Percentiles rank a stretch among this genome's conserved stretches.
These are phyloP conservation scores for Solanum acaule DNA, from an alignment of 257 asterid species.

Conservation along the genomic window DNA sequence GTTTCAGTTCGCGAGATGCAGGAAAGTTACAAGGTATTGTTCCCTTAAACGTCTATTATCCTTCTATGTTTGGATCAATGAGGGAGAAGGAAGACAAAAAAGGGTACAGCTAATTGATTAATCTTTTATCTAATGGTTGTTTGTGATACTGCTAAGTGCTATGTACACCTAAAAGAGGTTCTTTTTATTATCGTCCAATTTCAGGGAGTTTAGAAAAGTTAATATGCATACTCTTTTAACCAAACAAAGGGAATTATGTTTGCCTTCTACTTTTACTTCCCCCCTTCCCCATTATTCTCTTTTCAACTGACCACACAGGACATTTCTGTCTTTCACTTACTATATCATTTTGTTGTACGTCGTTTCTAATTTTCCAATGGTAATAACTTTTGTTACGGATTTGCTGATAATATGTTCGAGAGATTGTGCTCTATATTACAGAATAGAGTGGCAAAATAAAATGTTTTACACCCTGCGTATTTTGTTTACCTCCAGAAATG, in stretches of 20 bases:
- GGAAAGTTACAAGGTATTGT: slow-evolving; percentile 72
- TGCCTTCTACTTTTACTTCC: background rate
- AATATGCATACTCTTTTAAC: background rate
- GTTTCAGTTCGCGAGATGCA: slow-evolving; percentile 90
- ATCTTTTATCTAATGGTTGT: background rate
- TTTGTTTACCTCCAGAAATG: background rate
- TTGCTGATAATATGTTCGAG: background rate
- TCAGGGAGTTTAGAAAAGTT: background rate
- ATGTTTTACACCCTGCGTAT: background rate
- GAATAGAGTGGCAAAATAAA: background rate
- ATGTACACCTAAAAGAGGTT: background rate
- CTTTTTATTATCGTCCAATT: background rate
- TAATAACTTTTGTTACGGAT: background rate
- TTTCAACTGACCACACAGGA: background rate
- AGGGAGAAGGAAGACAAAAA: background rate
- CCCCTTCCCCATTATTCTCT: background rate
- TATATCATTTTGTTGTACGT: background rate
- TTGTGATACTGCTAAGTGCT: background rate
- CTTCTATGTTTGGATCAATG: background rate
- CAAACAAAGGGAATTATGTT: background rate
- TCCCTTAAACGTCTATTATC: background rate
- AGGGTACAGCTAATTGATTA: background rate
- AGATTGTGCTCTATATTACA: background rate
- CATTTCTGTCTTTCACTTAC: background rate
- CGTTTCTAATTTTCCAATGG: background rate